These are phyloP conservation scores for Suillus weaverae DNA, from an alignment of 768 basidiomycete genomes.

Conservation along the genomic window DNA sequence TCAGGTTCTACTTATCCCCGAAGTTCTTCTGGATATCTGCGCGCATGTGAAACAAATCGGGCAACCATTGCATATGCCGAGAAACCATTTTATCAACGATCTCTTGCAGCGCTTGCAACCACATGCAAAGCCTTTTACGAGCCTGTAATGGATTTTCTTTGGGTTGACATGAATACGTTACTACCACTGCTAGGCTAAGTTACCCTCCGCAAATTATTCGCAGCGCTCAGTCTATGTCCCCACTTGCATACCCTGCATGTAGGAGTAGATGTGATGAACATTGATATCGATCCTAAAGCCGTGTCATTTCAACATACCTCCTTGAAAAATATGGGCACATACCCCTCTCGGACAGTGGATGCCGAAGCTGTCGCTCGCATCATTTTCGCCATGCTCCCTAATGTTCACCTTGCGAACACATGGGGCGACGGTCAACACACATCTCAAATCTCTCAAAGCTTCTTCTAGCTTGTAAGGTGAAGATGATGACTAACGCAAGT, in stretches of 20 bases:
- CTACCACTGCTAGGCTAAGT: not conserved
- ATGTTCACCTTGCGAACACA: not conserved
- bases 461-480: not conserved
- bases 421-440: not conserved
- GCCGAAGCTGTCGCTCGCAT: not conserved
- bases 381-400: not conserved
- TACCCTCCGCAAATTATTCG: not conserved
- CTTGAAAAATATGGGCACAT: not conserved
- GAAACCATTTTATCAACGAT: not conserved
- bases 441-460: not conserved
- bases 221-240: not conserved
- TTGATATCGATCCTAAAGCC: not conserved
- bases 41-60: not conserved
- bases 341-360: not conserved
- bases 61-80: not conserved
- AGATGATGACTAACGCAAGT: not conserved
- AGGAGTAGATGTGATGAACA: not conserved
- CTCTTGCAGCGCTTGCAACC: not conserved
- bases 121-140: not conserved
- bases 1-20: not conserved
- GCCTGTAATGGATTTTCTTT: not conserved
- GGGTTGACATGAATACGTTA: not conserved
- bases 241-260: not conserved
- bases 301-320: not conserved
- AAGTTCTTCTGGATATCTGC: not conserved